Evolutionary conservation across 1,284 basidiomycete species (phyloP).

Genomic region (Albatrellus sp.): DNA sequence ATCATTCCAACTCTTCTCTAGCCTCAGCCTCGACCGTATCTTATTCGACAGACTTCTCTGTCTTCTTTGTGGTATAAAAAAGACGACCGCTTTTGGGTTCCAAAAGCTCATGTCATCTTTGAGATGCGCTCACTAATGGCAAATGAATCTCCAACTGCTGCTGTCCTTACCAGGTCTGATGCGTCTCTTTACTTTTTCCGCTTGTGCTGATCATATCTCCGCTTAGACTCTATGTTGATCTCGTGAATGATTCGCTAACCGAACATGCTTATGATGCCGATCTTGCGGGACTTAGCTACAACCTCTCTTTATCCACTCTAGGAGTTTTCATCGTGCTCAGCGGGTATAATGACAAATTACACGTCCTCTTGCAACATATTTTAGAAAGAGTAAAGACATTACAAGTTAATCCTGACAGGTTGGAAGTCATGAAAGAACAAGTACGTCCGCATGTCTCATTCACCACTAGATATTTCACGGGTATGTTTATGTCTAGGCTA

Average conservation of each 20-base stretch:
- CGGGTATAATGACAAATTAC: conserved; percentile 94
- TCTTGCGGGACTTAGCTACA: conserved; percentile 81
- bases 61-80: conserved; percentile 90
- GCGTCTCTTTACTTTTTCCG: not conserved
- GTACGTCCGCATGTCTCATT: conserved; percentile 26
- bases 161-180: conserved; percentile 41
- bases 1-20: conserved; percentile 18
- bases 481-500: conserved; percentile 23
- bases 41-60: conserved; percentile 61
- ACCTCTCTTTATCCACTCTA: conserved; percentile 52
- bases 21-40: conserved; percentile 64
- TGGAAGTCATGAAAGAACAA: conserved; percentile 81
- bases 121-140: conserved; percentile 45
- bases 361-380: conserved; percentile 67
- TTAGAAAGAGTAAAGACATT: conserved; percentile 64
- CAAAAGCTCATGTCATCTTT: conserved; percentile 68
- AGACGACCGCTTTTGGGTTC: conserved; percentile 92
- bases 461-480: not conserved
- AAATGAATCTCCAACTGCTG: conserved; percentile 41
- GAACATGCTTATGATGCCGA: conserved; percentile 93
- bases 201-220: conserved; percentile 7
- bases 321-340: conserved; percentile 63
- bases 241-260: conserved; percentile 81
- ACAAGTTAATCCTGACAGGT: conserved; percentile 58
- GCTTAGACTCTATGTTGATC: conserved; percentile 68